Base-by-base conservation (phyloP, 2,329 filamentous ascomycete species). In the Fusarium abutilonis region DNA sequence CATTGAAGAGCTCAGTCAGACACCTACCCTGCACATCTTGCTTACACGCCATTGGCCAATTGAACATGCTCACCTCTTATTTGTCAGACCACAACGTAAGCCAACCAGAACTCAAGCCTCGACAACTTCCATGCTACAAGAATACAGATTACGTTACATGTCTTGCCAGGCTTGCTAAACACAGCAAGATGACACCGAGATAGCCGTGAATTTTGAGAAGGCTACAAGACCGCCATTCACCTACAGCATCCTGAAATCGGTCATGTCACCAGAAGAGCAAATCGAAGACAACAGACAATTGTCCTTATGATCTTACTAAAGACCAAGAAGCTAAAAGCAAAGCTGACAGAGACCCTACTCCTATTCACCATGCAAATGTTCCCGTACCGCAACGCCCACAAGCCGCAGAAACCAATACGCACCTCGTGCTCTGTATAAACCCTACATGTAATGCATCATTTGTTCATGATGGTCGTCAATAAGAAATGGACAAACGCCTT, bases 401-500 rank as follows among this genome's bases (percentile, higher is more conserved):
- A 42, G 58, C 46, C 49, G 58, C 46, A 40, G 52, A 56, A 66
- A 62, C 63, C 52, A 67, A 67, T 35, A 57, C 40, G 42, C 47
- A 41, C 44, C 59, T 60, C 31, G 11, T 32, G 31, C 31, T 32
- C 48, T 56, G 52, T 68, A 48, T 52, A 46, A 50, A 52, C 59
- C 53, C 50, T 69, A 70, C 60, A 58, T 68, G 57, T 52, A 70
- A 66, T 67, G 44, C 60, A 67, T 67, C 63, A 60, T 69, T 40
- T 69, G 60, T 64, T 70, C 66, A 67, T 68, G 56, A 64, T 61
- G 63, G 59, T 61, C 61, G 53, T 66, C 50, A 56, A 59, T 42
- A 62, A 60, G 51, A 66, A 56, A 58, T 49, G 56, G 57, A 68
- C 55, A 57, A 62, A 64, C 68, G 66, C 68, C 68, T 68, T 54